A percentile compares a stretch with the other conserved stretches of the same genome.
phyloP scores from a whole-genome alignment of 1,284 basidiomycete genomes.

The Leccinum fuscescens region DNA sequence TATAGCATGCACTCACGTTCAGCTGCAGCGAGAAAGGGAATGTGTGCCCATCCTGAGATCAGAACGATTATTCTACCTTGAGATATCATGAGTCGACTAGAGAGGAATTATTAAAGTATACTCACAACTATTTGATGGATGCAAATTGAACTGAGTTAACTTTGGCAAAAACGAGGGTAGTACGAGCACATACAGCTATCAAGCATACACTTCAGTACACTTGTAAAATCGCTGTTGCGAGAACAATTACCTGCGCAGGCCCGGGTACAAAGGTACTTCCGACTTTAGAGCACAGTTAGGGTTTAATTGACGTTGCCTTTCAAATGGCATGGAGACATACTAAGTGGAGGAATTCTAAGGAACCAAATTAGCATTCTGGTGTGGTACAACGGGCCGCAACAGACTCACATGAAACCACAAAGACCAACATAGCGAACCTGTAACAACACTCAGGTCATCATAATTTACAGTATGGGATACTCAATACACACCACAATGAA shows the following conservation, averaged over 20 bases:
- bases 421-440: not conserved
- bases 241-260: not conserved
- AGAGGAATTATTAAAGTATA: not conserved
- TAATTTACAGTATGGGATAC: not conserved
- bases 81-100: not conserved
- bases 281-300: not conserved
- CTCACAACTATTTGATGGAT: slow-evolving; percentile 4
- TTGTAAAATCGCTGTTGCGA: no score
- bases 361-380: not conserved
- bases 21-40: slow-evolving; percentile 5
- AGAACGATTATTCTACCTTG: not conserved
- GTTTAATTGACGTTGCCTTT: not conserved
- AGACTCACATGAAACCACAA: not conserved
- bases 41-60: not conserved
- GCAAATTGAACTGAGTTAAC: not conserved
- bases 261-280: not conserved
- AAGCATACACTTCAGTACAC: not conserved
- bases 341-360: not conserved
- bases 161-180: not conserved
- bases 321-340: not conserved
- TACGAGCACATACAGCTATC: slow-evolving; percentile 2
- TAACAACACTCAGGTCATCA: not conserved
- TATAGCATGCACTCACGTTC: slow-evolving; percentile 2
- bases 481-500: not conserved
- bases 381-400: not conserved